Evolutionary conservation across 169 alveolate genomes (phyloP), one percentile per base, ranked within the genome.

Genomic region (Plasmodium adleri): DNA sequence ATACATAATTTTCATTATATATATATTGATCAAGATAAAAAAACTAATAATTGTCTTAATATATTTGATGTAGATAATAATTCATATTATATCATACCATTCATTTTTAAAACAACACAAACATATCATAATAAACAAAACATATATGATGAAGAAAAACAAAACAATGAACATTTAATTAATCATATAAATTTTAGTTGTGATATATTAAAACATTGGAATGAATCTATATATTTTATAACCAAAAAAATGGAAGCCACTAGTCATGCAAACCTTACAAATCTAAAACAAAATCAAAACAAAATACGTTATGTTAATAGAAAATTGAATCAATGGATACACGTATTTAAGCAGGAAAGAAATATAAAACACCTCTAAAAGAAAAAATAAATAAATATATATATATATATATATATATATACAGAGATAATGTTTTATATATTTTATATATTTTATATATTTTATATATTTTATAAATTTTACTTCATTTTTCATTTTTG

Each of bases 241-340:
- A 54, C 32, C 56, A 67, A 74, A 50, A 45, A 17, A 32, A 60
- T 59, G 26, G 4, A 28, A 5, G 20, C 13, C 4, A 12, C 6
- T 10, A 28, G 13, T 2, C 9, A 10, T 28, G n/a, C 4, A 20
- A 60, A 10, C 13, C 5, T 15, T 9, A 50, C 47, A 12, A 24
- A 60, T 10, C 59, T 28, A 1, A 54, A 60, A 52, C 43, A 74
- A 67, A 63, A 56, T 20, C 9, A 56, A 56, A 20, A 56, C 9
- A 6, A 17, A 8, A 39, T 39, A 39, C 54, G 49, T 58, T 64
- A 78, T n/a, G 89, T 78, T 1, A 78, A 66, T n/a, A 78, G 20
- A 52, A 78, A 78, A 13, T 52, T 78, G 10, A 32, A 58, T 45
- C 89, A 78, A 45, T 78, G 89, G 89, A 63, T 78, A n/a, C 60